Base-by-base conservation (phyloP, 2,329 filamentous ascomycete genomes). In the Apiospora koreana region DNA sequence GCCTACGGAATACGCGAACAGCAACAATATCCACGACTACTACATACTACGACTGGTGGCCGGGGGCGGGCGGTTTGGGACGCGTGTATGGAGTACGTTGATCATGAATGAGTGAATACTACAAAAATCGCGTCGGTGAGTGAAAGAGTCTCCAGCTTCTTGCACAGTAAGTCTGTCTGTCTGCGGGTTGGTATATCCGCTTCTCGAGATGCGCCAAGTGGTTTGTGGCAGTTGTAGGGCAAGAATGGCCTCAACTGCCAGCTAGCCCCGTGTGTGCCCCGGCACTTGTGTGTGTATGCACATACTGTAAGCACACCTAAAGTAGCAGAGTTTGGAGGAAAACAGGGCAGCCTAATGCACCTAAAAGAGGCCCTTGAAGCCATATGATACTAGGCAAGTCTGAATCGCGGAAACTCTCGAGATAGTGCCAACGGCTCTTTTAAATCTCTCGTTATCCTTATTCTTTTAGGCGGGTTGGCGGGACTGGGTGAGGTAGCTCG, bases 371-470 rank as follows among this genome's bases (percentile, higher is more conserved):
- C 9, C 46, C n/a, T n/a, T n/a, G n/a, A n/a, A 50, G 25, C 9
- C 46, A 35, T 35, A 35, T 35, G 41, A n/a, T 16, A 25, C 46
- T 50, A 50, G 9, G 46, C 46, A 50, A 50, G 21, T 7, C 21
- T 62, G 54, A 31, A 62, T 62, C 54, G 54, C 38, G 50, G 50
- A 58, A 62, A 62, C 54, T n/a, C 54, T 62, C 54, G 9, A 8
- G 54, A 62, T 62, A 62, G 31, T 62, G 54, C 54, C 54, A 62
- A 62, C 54, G 54, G 54, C 31, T 58, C 21, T 58, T 38, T n/a
- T n/a, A 58, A 58, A 58, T 58, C 50, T 62, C 54, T 38, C 54
- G 31, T 38, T 62, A 2, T n/a, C 8, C 54, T 28, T 38, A 16
- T 43, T 43, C 41, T 16, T 43, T 43, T 18, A 5, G 41, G 41